phyloP scores from a whole-genome alignment of 2,329 filamentous ascomycete species.

The Penicillium sp. region DNA sequence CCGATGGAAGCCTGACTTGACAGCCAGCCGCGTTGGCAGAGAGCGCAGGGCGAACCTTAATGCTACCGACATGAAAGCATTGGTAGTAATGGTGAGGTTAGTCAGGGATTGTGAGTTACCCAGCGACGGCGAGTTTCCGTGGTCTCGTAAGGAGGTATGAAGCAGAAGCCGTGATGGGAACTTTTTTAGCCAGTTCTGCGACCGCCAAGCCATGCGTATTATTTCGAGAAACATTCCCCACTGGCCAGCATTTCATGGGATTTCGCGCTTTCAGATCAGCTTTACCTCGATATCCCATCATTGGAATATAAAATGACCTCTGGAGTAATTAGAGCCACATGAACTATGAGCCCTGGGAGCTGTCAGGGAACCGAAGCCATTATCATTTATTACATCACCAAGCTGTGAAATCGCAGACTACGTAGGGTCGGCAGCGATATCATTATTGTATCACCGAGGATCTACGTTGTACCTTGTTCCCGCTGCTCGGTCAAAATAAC shows the following conservation, averaged over 20 bases:
- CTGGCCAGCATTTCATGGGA: not conserved
- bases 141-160: not conserved
- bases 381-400: not conserved
- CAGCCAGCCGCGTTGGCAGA: constrained; percentile 27
- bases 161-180: not conserved
- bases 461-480: not conserved
- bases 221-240: not conserved
- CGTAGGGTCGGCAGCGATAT: not conserved
- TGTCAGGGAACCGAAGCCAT: too few relatives aligned
- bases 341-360: not conserved
- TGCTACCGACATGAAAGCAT: constrained; percentile 30
- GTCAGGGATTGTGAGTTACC: not conserved
- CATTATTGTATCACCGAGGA: constrained; percentile 6
- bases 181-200: constrained; percentile 10
- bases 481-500: not conserved
- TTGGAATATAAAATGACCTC: not conserved
- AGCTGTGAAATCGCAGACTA: not conserved
- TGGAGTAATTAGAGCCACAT: not conserved
- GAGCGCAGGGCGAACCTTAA: constrained; percentile 23
- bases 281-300: not conserved
- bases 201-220: constrained; percentile 3
- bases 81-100: not conserved
- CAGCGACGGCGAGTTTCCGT: not conserved
- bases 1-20: constrained; percentile 12
- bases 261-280: not conserved